Evolutionary conservation across 306 rosid genomes (phyloP), one percentile per base, ranked within the genome.

Genomic region (Astragalus glycyphyllos): DNA sequence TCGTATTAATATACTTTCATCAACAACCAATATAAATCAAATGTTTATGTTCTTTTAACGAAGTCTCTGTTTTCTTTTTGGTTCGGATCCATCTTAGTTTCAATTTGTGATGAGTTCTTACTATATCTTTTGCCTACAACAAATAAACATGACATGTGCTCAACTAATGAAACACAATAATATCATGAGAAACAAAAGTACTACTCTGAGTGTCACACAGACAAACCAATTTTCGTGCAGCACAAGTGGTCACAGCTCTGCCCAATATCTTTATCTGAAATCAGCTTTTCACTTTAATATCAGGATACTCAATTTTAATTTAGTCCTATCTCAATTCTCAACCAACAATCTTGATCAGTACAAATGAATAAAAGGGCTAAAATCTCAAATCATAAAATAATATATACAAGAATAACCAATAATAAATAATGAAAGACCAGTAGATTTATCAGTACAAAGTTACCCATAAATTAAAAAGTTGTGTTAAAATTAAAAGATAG

Each of bases 281-380:
- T 73, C 35, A 50, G 15, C 41, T 67, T 75, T 75, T 65, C 62
- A 72, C 77, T 72, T 53, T 6, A 34, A 6, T 34, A 72, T 48
- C 34, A 38, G 6, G 29, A 70, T 29, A 37, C 5, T 42, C 29
- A 62, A 50, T 17, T 6, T 29, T 12, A 20, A 20, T 20, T 20
- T 32, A 65, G 11, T 40, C 77, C 64, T 9, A 38, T 62, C 4
- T 12, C n/a, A 20, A 14, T 20, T 20, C 23, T 0, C 23, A 20
- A 20, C 51, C 40, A 6, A 58, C 26, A 12, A 55, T 55, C 42
- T 54, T 41, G 50, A 11, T 20, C 23, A 38, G 20, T 32, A 54
- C 46, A 20, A 54, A 41, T 68, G 13, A 35, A 20, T 7, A 69
- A 17, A 8, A 20, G 23, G 35, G n/a, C 2, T 4, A 63, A 63